Conservation (phyloP, 75 land plant genomes). For the Cupressus sempervirens region DNA sequence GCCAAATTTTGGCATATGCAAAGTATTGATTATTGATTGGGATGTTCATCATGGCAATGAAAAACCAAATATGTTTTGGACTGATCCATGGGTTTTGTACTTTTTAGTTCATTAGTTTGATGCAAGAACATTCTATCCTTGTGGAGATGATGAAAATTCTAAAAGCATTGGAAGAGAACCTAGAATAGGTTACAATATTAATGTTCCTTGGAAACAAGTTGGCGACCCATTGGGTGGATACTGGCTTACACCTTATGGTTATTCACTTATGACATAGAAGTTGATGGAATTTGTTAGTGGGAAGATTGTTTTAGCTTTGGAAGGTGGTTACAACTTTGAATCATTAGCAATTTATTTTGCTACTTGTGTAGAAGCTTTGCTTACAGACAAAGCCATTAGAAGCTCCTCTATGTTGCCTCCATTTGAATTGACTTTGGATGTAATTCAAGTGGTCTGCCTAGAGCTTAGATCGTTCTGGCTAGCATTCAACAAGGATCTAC, state of each 20-base stretch:
- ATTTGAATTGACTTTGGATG: conserved; percentile 71
- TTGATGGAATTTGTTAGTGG: conserved; percentile 75
- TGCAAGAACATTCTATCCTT: too few relatives aligned
- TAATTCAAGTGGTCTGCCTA: conserved; percentile 60
- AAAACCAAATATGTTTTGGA: conserved; percentile 86
- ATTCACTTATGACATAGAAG: too few relatives aligned
- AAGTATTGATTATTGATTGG: conserved; percentile 76
- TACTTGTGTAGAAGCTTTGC: conserved; percentile 66
- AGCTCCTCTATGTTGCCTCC: conserved; percentile 35
- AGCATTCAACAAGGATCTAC: conserved; percentile 36
- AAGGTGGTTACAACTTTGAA: conserved; percentile 83
- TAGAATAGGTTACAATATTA: too few relatives aligned
- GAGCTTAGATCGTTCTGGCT: conserved; percentile 57
- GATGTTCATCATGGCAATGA: conserved; percentile 97
- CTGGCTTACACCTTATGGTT: too few relatives aligned
- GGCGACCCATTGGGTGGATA: too few relatives aligned
- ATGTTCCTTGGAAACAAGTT: too few relatives aligned
- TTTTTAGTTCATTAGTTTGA: conserved; percentile 90
- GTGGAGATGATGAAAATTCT: too few relatives aligned
- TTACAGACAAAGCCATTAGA: conserved; percentile 30
- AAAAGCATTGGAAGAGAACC: too few relatives aligned
- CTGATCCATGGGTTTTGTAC: conserved; percentile 75
- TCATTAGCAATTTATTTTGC: conserved; percentile 65
- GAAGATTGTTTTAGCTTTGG: conserved; percentile 71
- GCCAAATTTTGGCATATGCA: conserved; percentile 60